phyloP scores from a whole-genome alignment of 768 basidiomycete genomes.

The Imleria badia region DNA sequence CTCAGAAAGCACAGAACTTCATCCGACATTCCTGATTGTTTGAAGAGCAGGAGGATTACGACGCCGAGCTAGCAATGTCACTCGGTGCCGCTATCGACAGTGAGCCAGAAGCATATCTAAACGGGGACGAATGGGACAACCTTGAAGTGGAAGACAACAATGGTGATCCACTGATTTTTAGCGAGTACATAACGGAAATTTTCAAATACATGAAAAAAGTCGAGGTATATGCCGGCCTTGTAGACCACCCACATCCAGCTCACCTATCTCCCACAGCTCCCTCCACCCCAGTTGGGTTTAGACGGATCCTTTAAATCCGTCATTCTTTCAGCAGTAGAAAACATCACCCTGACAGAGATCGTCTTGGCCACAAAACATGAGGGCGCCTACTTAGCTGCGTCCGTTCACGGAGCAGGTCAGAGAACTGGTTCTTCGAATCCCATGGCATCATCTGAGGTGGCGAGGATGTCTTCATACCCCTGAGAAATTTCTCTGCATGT shows the following conservation, averaged over 20 bases:
- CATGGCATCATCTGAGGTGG: conserved; percentile 54
- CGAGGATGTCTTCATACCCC: conserved; percentile 35
- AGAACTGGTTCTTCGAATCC: conserved; percentile 43
- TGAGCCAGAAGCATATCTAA: conserved; percentile 64
- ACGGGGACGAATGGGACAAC: conserved; percentile 79
- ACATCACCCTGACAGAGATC: conserved; percentile 47
- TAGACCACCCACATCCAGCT: neutral
- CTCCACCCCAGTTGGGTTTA: conserved; percentile 34
- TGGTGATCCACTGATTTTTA: conserved; percentile 96
- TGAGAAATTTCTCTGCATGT: conserved; percentile 19
- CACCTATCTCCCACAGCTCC: conserved; percentile 49
- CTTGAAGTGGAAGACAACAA: conserved; percentile 89
- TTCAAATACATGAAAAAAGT: conserved; percentile 85
- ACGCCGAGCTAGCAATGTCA: conserved; percentile 37
- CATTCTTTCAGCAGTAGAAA: conserved; percentile 25
- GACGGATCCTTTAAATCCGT: conserved; percentile 16
- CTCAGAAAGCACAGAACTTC: conserved; percentile 79
- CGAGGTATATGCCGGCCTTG: conserved; percentile 55
- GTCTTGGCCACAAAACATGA: conserved; percentile 50
- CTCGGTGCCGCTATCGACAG: conserved; percentile 40
- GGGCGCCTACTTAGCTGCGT: conserved; percentile 48
- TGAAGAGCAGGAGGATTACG: conserved; percentile 40
- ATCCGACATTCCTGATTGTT: conserved; percentile 54
- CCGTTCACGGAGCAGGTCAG: conserved; percentile 35
- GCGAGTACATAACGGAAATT: conserved; percentile 93